These are phyloP conservation scores for Yamagishiella unicocca DNA, from an alignment of 139 green algal genomes.

Conservation along the genomic window DNA sequence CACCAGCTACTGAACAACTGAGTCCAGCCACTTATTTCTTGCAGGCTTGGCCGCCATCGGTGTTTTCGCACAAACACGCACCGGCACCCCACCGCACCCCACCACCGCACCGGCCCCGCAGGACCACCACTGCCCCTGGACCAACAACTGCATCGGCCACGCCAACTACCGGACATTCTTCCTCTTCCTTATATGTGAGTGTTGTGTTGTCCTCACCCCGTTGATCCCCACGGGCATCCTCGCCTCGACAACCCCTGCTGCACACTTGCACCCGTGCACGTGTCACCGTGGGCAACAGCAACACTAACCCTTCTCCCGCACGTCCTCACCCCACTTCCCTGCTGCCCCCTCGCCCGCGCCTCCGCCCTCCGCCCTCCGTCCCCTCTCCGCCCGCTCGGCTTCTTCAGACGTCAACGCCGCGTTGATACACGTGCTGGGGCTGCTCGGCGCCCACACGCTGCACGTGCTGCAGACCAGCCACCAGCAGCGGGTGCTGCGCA, in stretches of 20 bases:
- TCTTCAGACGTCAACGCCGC: conserved; percentile 70
- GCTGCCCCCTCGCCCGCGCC: background rate
- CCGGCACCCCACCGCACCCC: too few species aligned
- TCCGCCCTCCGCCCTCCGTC: background rate
- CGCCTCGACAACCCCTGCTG: background rate
- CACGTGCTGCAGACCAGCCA: conserved; percentile 58
- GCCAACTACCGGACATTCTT: conserved; percentile 93
- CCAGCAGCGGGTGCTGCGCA: conserved; percentile 46
- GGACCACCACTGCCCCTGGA: conserved; percentile 84
- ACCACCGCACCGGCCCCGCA: too few species aligned
- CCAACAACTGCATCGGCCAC: conserved; percentile 94
- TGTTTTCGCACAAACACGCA: too few species aligned
- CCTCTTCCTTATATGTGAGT: conserved; percentile 78
- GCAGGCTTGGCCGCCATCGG: too few species aligned
- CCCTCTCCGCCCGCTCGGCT: background rate
- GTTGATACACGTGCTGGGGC: conserved; percentile 67
- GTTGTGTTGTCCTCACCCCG: background rate
- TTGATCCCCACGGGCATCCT: background rate
- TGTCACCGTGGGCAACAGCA: background rate
- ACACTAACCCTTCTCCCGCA: background rate
- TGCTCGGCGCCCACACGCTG: conserved; percentile 66
- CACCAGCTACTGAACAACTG: too few species aligned
- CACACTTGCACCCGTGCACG: background rate
- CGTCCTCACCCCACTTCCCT: background rate
- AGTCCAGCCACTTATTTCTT: too few species aligned